Base-by-base conservation (phyloP, 768 basidiomycete species). In the Naganishia friedmannii region DNA sequence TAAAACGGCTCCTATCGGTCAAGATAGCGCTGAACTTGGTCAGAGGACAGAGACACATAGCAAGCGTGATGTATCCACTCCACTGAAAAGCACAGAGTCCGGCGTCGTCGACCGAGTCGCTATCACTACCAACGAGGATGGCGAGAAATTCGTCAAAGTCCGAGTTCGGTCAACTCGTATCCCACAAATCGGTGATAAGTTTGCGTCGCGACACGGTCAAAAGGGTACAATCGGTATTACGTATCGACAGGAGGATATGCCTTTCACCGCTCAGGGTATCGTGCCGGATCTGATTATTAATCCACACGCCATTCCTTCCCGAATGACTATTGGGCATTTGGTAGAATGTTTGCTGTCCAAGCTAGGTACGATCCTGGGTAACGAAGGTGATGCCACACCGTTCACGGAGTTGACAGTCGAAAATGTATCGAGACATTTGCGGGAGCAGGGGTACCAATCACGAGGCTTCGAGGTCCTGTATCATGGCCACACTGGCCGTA, bases 161-260 rank as follows among this genome's bases (percentile, higher is more conserved):
- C 90, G 96, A 55, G 90, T 97, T 31, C 87, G 96, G 53, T 91
- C 95, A 23, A 95, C 93, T 8, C 91, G 96, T 83, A 87, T 98
- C 67, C 96, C 96, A 34, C 95, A 99, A 81, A 96, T 90, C 67
- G 96, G 96, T 48, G 96, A 99, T 85, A 99, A 99, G 83, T 99
- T 99, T 74, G 96, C 96, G 1, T 99, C 96, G 56, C 91, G 96
- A 78, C 96, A 99, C 78, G 96, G 96, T 77, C 96, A 99, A 83
- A 99, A 99, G 84, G 96, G 96, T 82, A 99, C 96, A 12, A 95
- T 98, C 73, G 96, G 96, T 83, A 96, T 99, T 82, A 97, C 95
- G 0, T 99, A 99, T 79, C 92, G 96, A 65, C 96, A 98, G 81
- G 96, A 99, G 81, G 96, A 99, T 79, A 98, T 99, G 96, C 96